These are phyloP conservation scores for Rubroboletus pulcherrimus DNA, from an alignment of 768 basidiomycete species.

Conservation along the genomic window DNA sequence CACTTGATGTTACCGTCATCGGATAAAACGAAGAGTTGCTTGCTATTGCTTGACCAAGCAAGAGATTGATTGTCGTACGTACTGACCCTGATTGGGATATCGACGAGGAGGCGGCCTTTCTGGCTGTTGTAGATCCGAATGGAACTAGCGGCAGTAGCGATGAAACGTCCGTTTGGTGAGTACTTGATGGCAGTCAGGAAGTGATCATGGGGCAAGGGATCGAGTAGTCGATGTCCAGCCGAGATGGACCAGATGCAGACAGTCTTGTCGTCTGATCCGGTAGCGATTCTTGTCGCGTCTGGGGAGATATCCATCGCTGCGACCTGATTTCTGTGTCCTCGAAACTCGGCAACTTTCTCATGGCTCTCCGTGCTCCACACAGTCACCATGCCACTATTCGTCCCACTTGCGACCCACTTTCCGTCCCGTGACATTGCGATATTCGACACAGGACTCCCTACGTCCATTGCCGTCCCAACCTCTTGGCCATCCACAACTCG, in stretches of 20 bases:
- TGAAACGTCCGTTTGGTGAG: background rate
- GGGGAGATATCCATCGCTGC: conserved; percentile 4
- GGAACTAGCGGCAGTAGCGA: background rate
- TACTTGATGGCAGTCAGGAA: background rate
- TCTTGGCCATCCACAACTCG: background rate
- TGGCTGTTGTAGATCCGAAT: too few species aligned
- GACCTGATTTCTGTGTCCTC: conserved; percentile 1
- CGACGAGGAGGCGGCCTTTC: too few species aligned
- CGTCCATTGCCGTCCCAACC: background rate
- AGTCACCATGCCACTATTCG: conserved; percentile 1
- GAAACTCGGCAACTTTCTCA: background rate
- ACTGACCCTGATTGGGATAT: too few species aligned
- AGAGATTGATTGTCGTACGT: too few species aligned
- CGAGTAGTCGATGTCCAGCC: background rate
- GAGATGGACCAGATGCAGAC: background rate
- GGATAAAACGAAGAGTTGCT: too few species aligned
- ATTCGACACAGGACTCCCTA: background rate
- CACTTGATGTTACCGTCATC: too few species aligned
- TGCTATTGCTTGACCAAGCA: too few species aligned
- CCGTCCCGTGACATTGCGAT: conserved; percentile 3
- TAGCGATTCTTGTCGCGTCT: background rate
- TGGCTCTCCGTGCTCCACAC: background rate
- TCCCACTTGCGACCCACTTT: conserved; percentile 4
- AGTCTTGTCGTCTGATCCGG: background rate
- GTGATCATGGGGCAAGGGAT: background rate